phyloP scores from a whole-genome alignment of 2,329 filamentous ascomycete species.

The Fusarium sp. region DNA sequence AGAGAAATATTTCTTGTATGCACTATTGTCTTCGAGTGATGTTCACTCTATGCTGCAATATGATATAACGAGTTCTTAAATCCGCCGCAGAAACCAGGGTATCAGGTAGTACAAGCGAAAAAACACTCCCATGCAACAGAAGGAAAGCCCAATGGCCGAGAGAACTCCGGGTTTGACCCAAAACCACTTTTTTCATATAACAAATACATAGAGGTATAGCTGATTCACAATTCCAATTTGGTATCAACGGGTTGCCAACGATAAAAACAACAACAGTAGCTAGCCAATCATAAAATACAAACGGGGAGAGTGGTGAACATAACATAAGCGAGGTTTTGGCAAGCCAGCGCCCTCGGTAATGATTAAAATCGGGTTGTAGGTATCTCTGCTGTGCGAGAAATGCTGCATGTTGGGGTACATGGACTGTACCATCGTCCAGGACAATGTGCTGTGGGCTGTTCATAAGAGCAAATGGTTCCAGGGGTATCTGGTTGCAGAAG shows the following conservation, averaged over 20 bases:
- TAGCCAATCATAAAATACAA: conserved; percentile 6
- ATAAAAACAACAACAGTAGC: conserved; percentile 9
- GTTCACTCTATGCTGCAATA: conserved; percentile 16
- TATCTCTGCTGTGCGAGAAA: not conserved
- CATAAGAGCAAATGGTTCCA: conserved; percentile 24
- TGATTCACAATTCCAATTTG: conserved; percentile 36
- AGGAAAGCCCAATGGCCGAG: conserved; percentile 23
- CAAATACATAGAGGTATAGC: conserved; percentile 13
- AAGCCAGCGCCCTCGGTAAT: not conserved
- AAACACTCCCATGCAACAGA: conserved; percentile 6
- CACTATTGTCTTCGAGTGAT: conserved; percentile 18
- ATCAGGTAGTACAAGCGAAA: conserved; percentile 29
- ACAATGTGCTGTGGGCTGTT: conserved; percentile 29
- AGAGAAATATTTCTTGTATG: not conserved
- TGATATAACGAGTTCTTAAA: conserved; percentile 9
- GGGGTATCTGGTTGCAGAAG: conserved; percentile 19
- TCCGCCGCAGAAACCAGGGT: conserved; percentile 27
- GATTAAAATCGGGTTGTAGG: not conserved
- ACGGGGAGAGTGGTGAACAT: not conserved
- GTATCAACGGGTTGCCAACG: conserved; percentile 27
- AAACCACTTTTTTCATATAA: conserved; percentile 10
- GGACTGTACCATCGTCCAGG: conserved; percentile 13
- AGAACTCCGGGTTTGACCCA: conserved; percentile 25
- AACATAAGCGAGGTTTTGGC: not conserved
- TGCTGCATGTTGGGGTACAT: not conserved